Evolutionary conservation across 139 green algal genomes (phyloP).

Genomic region (Tetradesmus obliquus): DNA sequence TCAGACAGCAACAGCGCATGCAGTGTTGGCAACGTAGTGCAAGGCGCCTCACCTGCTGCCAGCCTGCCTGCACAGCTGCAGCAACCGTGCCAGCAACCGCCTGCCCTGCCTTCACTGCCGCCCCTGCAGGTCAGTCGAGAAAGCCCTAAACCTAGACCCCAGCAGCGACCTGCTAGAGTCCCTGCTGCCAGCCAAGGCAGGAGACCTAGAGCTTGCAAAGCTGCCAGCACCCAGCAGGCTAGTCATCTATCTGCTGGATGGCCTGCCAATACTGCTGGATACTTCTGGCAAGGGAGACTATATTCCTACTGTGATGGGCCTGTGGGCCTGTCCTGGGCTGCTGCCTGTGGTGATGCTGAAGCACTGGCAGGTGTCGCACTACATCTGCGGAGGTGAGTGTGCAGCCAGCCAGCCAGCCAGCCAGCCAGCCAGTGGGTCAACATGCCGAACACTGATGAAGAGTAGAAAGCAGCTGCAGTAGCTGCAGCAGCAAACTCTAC

Average conservation of each 20-base stretch:
- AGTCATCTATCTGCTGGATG: conserved; percentile 60
- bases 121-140: conserved; percentile 50
- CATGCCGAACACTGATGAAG: too few species aligned
- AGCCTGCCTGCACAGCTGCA: background rate
- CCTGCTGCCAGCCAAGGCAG: conserved; percentile 69
- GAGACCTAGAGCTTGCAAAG: conserved; percentile 67
- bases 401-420: background rate
- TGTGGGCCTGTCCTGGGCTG: conserved; percentile 63
- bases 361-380: conserved; percentile 70
- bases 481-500: background rate
- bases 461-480: background rate
- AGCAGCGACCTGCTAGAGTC: conserved; percentile 36
- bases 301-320: conserved; percentile 64
- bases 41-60: too few species aligned
- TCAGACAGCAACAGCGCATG: too few species aligned
- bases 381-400: conserved; percentile 50
- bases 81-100: too few species aligned
- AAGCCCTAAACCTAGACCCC: conserved; percentile 38
- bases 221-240: conserved; percentile 55
- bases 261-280: conserved; percentile 63
- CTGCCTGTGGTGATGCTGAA: conserved; percentile 67
- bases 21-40: too few species aligned
- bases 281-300: conserved; percentile 65
- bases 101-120: background rate
- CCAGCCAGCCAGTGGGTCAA: too few species aligned